Evolutionary conservation across 2,329 filamentous ascomycete species (phyloP), one percentile per base, ranked within the genome.

Genomic region (Metarhizium album): DNA sequence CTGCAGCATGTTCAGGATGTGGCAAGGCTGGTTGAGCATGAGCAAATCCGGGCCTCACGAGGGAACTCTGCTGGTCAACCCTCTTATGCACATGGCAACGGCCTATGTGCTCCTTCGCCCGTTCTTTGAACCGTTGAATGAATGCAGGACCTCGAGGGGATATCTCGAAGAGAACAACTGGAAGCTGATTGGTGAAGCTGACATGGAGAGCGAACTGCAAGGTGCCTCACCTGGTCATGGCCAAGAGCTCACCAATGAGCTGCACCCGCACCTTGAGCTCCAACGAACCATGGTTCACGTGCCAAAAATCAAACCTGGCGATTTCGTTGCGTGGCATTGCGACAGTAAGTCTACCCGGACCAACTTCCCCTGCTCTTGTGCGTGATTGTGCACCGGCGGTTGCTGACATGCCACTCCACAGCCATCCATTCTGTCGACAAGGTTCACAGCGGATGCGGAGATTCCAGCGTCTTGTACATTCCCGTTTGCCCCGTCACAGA

Each of bases 381-480:
- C 22, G 20, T 5, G 9, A 23, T n/a, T 14, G 11, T 13, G 24
- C 13, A 16, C 18, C 8, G 22, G 31, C 7, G 47, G 3, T 18
- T 48, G 29, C 50, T 52, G 13, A 52, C 24, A 23, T 40, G 8
- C 5, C 5, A 20, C 16, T n/a, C 14, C 11, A 2, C 27, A 68
- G 75, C 70, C 3, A 85, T 94, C 46, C 90, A 95, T 63, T 80
- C 88, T 0, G 90, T 96, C 0, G 90, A 96, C 68, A 83, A 80
- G 57, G 73, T 83, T 1, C 90, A 96, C 63, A 67, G 67, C 1
- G 91, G 90, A 1, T 73, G 69, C 2, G 67, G 71, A 0, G 90
- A 96, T 65, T 89, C 86, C 0, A 90, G 84, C 58, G 90, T 95
- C 0, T 62, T 96, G 53, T 96, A 96, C 61, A 95, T 96, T 50